Conservation (phyloP, 164 flowering plant species). For the Macadamia tetraphylla region DNA sequence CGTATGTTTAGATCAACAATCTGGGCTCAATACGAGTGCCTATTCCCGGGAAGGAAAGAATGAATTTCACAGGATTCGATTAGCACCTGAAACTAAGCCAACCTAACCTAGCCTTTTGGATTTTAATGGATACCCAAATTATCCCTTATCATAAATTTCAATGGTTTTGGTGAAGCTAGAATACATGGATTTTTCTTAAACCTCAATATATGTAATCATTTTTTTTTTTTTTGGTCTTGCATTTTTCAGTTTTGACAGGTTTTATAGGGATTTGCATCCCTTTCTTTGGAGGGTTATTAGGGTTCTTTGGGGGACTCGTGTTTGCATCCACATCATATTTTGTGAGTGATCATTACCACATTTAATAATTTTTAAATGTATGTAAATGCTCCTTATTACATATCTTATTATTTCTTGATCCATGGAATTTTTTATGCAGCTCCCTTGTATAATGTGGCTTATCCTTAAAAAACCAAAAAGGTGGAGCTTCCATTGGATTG, state of each 20-base stretch:
- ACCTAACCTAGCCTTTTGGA: too few species aligned
- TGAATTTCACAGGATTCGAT: too few species aligned
- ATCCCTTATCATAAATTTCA: too few species aligned
- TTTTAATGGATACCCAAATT: too few species aligned
- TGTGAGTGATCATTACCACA: conserved; percentile 15
- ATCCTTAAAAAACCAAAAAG: conserved; percentile 15
- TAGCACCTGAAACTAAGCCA: too few species aligned
- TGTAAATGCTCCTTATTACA: too few species aligned
- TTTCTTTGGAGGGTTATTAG: conserved; percentile 37
- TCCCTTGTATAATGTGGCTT: conserved; percentile 38
- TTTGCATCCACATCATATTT: conserved; percentile 31
- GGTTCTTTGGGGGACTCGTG: conserved; percentile 35
- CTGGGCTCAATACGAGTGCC: too few species aligned
- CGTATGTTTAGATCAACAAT: too few species aligned
- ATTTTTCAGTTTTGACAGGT: conserved; percentile 12
- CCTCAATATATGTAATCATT: background rate
- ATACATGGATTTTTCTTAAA: too few species aligned
- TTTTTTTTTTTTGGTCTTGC: background rate
- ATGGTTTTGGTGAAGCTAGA: too few species aligned
- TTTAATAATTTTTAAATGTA: too few species aligned
- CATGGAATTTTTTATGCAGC: conserved; percentile 13
- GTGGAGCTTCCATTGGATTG: conserved; percentile 28
- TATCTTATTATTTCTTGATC: background rate
- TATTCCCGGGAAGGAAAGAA: too few species aligned
- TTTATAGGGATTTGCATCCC: conserved; percentile 26